Conservation (phyloP, 352 stramenopile species). For the Globisporangium sylvaticum region DNA sequence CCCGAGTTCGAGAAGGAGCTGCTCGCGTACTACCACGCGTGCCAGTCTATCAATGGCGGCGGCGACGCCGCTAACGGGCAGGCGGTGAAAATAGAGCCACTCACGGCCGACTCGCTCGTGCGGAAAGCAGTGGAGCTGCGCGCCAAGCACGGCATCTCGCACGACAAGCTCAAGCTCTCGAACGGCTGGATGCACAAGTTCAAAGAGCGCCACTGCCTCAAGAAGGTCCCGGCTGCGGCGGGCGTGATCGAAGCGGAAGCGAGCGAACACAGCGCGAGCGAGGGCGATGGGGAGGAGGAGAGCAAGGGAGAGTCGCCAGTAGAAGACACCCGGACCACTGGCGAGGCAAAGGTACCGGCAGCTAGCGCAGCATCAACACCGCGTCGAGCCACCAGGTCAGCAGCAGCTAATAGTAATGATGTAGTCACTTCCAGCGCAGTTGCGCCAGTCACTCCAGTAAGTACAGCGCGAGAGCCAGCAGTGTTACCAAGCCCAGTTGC, state of each 20-base stretch:
- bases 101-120: conserved; percentile 29
- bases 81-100: neutral
- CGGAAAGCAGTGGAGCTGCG: conserved; percentile 27
- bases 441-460: neutral
- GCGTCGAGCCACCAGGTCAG: neutral
- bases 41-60: neutral
- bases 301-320: neutral
- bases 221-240: neutral
- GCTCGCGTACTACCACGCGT: conserved; percentile 26
- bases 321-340: neutral
- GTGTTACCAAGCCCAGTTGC: neutral
- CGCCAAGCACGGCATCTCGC: conserved; percentile 25
- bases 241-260: neutral
- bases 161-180: conserved; percentile 37
- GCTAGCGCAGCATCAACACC: neutral
- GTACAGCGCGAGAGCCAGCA: neutral
- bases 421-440: neutral
- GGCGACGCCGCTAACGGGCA: neutral
- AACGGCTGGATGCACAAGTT: conserved; percentile 47
- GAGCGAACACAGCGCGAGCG: neutral
- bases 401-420: neutral
- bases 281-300: neutral
- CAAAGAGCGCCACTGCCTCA: conserved; percentile 30
- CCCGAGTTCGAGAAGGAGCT: conserved; percentile 34
- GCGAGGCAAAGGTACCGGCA: neutral